Conservation (phyloP, 2,329 filamentous ascomycete genomes). For the Tolypocladium guangdongense region DNA sequence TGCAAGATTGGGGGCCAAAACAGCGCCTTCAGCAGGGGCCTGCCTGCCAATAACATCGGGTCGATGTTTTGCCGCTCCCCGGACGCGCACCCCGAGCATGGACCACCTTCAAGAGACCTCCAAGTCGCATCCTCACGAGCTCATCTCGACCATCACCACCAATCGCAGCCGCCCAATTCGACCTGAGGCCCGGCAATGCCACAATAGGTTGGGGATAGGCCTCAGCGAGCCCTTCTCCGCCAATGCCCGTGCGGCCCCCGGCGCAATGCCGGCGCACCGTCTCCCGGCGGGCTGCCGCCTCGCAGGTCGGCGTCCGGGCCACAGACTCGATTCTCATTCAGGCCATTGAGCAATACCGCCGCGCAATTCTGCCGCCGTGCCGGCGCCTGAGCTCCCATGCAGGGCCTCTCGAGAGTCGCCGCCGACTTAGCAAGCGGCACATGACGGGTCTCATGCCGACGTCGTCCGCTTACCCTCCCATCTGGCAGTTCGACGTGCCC, state of each 20-base stretch:
- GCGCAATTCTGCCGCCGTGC: constrained; percentile 7
- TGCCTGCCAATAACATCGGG: background rate
- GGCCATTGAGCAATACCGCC: constrained; percentile 20
- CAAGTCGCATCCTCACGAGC: background rate
- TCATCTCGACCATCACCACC: background rate
- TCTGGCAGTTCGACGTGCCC: constrained; percentile 36
- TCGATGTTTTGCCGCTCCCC: background rate
- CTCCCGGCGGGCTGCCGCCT: constrained; percentile 7
- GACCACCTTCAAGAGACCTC: background rate
- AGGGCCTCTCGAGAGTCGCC: constrained; percentile 44
- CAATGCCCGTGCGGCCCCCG: constrained; percentile 21
- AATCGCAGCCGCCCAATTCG: background rate
- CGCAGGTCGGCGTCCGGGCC: constrained; percentile 18
- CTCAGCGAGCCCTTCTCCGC: background rate
- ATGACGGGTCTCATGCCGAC: constrained; percentile 39
- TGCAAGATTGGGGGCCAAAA: background rate
- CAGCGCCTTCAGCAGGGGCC: background rate
- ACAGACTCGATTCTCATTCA: constrained; percentile 20
- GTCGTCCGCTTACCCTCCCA: constrained; percentile 22
- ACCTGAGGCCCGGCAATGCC: background rate
- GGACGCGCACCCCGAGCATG: background rate
- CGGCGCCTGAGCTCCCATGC: constrained; percentile 31
- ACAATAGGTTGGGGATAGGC: background rate
- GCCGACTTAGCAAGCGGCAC: constrained; percentile 39
- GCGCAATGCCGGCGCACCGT: constrained; percentile 14